Evolutionary conservation across 2,329 filamentous ascomycete species (phyloP).

Genomic region (Phoma herbarum): DNA sequence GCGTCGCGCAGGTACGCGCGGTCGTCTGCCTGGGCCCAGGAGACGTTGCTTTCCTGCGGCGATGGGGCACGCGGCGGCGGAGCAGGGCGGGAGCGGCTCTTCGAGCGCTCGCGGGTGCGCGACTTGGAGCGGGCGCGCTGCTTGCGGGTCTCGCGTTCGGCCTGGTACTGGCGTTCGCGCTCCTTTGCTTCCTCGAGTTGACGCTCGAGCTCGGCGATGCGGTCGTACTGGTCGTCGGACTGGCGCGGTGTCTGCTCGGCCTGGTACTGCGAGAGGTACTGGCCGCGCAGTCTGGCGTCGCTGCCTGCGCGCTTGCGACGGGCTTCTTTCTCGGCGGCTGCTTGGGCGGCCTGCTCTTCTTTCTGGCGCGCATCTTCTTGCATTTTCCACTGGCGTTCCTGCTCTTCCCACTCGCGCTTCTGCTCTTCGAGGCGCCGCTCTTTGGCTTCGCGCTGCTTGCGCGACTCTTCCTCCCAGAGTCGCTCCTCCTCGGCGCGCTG

Average conservation of each 20-base stretch:
- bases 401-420: conserved; percentile 78
- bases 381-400: conserved; percentile 77
- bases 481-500: conserved; percentile 70
- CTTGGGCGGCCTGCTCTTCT: conserved; percentile 78
- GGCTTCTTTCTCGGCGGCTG: conserved; percentile 72
- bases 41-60: conserved; percentile 64
- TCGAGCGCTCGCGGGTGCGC: conserved; percentile 47
- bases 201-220: conserved; percentile 81
- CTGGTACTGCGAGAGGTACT: conserved; percentile 88
- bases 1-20: conserved; percentile 69
- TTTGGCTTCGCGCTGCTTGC: conserved; percentile 66
- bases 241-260: conserved; percentile 65
- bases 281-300: conserved; percentile 77
- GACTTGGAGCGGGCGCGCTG: conserved; percentile 51
- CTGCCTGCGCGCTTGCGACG: conserved; percentile 67
- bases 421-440: conserved; percentile 70
- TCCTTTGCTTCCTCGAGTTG: conserved; percentile 74
- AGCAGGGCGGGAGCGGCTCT: conserved; percentile 45
- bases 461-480: conserved; percentile 72
- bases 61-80: conserved; percentile 51
- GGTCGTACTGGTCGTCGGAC: conserved; percentile 60
- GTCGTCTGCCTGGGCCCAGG: conserved; percentile 70
- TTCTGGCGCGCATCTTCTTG: conserved; percentile 75
- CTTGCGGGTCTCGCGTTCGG: conserved; percentile 64
- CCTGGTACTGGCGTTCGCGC: conserved; percentile 70